Evolutionary conservation across 192 early-diverging fungal species (phyloP).

Genomic region (Coemansia sp.): DNA sequence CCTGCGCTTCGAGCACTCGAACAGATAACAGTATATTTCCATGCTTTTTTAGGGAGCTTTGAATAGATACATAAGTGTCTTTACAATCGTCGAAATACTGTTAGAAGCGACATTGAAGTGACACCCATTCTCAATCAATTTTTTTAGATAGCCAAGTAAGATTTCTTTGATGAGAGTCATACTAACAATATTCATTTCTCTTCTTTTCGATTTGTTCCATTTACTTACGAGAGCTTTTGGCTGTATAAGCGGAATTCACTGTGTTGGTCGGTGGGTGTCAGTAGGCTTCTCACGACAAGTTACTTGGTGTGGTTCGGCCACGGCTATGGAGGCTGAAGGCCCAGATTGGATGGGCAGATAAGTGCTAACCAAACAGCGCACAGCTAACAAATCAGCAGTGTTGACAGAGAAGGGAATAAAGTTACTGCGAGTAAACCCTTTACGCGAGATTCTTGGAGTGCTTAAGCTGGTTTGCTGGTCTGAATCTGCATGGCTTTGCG

Average conservation of each 20-base stretch:
- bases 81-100: too few relatives aligned
- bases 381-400: constrained; percentile 36
- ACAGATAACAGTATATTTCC: too few relatives aligned
- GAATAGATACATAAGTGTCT: too few relatives aligned
- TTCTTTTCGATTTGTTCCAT: not conserved
- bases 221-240: not conserved
- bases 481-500: constrained; percentile 68
- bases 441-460: constrained; percentile 58
- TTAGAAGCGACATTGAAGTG: too few relatives aligned
- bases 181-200: not conserved
- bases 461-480: not conserved
- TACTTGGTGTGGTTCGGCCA: constrained; percentile 57
- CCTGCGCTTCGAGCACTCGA: too few relatives aligned
- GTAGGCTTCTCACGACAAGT: constrained; percentile 82
- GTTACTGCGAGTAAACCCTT: constrained; percentile 71
- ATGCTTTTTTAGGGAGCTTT: too few relatives aligned
- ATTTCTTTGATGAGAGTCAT: not conserved
- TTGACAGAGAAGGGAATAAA: constrained; percentile 84
- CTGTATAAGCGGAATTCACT: constrained; percentile 53
- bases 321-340: constrained; percentile 73
- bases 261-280: constrained; percentile 90
- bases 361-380: constrained; percentile 68
- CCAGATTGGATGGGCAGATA: constrained; percentile 80
- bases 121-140: too few relatives aligned
- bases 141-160: too few relatives aligned